Evolutionary conservation across 192 early-diverging fungal species (phyloP).

Genomic region (Coemansia sp.): DNA sequence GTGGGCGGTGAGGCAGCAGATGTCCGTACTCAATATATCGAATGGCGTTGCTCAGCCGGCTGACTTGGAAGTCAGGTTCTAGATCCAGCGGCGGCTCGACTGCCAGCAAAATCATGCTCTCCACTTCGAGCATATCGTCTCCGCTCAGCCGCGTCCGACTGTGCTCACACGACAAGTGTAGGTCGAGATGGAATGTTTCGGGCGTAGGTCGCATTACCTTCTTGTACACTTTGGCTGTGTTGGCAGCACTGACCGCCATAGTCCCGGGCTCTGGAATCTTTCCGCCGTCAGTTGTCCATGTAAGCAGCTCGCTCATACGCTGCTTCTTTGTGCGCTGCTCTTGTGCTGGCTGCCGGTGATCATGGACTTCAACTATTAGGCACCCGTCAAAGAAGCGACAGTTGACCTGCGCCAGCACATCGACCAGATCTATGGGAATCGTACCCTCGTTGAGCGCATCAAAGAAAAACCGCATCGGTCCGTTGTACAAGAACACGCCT

Average conservation of each 20-base stretch:
- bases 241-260: neutral
- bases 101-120: conserved; percentile 63
- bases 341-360: conserved; percentile 56
- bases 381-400: conserved; percentile 55
- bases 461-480: conserved; percentile 54
- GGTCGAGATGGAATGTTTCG: conserved; percentile 42
- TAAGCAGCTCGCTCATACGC: conserved; percentile 26
- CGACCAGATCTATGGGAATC: conserved; percentile 66
- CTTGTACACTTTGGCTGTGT: conserved; percentile 20
- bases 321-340: conserved; percentile 34
- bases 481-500: conserved; percentile 54
- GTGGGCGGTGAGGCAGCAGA: conserved; percentile 55
- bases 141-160: conserved; percentile 51
- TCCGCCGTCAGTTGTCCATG: conserved; percentile 20
- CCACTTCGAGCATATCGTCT: conserved; percentile 59
- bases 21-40: conserved; percentile 54
- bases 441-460: conserved; percentile 51
- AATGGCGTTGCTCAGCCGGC: conserved; percentile 67
- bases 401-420: conserved; percentile 62
- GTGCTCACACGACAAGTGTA: conserved; percentile 39
- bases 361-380: conserved; percentile 68
- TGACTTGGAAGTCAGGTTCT: conserved; percentile 68
- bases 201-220: conserved; percentile 51
- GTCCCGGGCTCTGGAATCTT: conserved; percentile 10
- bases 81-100: conserved; percentile 66